Base-by-base conservation (phyloP, 305 asterid genomes). In the Plantago coronopus region DNA sequence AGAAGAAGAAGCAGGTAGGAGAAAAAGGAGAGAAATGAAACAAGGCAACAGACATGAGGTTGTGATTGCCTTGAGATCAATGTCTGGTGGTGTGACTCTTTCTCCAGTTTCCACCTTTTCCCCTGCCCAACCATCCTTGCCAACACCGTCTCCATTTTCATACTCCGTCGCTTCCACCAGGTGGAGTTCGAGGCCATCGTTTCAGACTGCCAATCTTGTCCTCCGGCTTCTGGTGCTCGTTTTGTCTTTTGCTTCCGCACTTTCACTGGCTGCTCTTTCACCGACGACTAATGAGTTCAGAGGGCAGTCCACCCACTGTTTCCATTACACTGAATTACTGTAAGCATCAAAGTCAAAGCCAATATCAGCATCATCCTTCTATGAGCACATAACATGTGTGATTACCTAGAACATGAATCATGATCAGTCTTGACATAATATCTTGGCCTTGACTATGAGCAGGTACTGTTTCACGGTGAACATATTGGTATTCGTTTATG, bases 391-490 rank as follows among this genome's bases (percentile, higher is more conserved):
- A 19, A 20, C 13, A n/a, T n/a, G 15, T n/a, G 50, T 47, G 38
- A 20, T 29, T 51, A 18, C 25, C 54, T 23, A 23, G 44, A 34
- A n/a, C 54, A 65, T n/a, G n/a, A n/a, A n/a, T 34, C 29, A 67
- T 37, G 61, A 25, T 38, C 43, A 11, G 14, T 54, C 37, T 59
- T 59, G 16, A 72, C 38, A 48, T 47, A 25, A 38, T 22, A 23
- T 42, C 3, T 37, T 57, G 66, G 66, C 57, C 19, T 57, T 19
- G 8, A 65, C 51, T 55, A 34, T 62, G 23, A 15, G 42, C 69
- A 80, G 95, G 85, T 87, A 80, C 75, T 70, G 78, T 69, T 79
- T 82, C 71, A 51, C 45, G 18, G 81, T 76, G 60, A 76, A 78
- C 67, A 57, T 74, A 49, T 20, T 78, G 44, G 67, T 50, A 60